phyloP scores from a whole-genome alignment of 495 filamentous ascomycete genomes.

The Hypoxylon intermedium region DNA sequence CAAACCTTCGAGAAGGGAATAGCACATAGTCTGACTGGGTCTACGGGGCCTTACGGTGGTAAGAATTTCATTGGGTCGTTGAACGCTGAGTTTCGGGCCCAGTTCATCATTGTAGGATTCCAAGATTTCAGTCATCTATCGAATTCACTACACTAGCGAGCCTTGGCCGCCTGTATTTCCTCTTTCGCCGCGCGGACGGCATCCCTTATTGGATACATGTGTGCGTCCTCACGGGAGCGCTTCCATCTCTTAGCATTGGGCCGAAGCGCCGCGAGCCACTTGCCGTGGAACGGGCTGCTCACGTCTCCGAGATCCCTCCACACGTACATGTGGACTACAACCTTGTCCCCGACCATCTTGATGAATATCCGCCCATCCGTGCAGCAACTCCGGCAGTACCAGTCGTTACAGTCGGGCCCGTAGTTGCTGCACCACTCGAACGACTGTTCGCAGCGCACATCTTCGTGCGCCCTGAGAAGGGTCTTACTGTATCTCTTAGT shows the following conservation, averaged over 20 bases:
- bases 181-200: slow-evolving; percentile 1
- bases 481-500: slow-evolving; percentile 17
- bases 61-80: no score
- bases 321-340: slow-evolving; percentile 28
- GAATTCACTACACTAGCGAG: no score
- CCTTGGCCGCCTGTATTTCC: no score
- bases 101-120: no score
- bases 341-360: slow-evolving; percentile 21
- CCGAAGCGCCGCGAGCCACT: slow-evolving; percentile 35
- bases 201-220: not conserved
- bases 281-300: slow-evolving; percentile 26
- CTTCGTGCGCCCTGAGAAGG: not conserved
- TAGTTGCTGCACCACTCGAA: slow-evolving; percentile 32
- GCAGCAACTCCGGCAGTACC: slow-evolving; percentile 33
- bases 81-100: no score
- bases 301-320: slow-evolving; percentile 41
- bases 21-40: no score
- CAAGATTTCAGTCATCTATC: no score
- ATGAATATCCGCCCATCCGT: slow-evolving; percentile 34
- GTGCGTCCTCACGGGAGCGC: not conserved
- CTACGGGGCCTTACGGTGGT: no score
- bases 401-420: slow-evolving; percentile 3
- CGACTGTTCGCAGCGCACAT: not conserved
- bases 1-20: not conserved
- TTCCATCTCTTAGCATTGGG: not conserved